Evolutionary conservation across 2,329 filamentous ascomycete genomes (phyloP).

Genomic region (Hymenotorrendiella dingleyae): DNA sequence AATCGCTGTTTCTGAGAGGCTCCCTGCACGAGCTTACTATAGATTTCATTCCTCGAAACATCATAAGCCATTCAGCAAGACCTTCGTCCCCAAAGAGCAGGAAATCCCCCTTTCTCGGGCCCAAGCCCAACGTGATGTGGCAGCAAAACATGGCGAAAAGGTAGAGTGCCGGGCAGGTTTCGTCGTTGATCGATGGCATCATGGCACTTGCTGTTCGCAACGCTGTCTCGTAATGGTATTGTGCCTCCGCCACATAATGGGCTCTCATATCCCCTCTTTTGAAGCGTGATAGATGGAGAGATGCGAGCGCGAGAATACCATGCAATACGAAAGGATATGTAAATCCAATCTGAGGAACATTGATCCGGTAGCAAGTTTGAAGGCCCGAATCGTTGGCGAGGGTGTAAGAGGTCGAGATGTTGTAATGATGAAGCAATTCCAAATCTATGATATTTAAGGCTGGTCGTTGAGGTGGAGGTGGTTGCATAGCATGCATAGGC

Average conservation of each 20-base stretch:
- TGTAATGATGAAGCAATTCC: constrained; percentile 19
- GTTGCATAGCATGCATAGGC: too few species aligned
- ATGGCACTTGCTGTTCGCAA: constrained; percentile 26
- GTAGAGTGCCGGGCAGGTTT: constrained; percentile 32
- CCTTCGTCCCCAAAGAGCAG: constrained; percentile 31
- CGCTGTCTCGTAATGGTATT: constrained; percentile 29
- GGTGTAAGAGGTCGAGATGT: constrained; percentile 15
- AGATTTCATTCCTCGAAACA: constrained; percentile 31
- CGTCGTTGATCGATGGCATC: constrained; percentile 28
- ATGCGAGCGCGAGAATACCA: constrained; percentile 17
- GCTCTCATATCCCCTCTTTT: constrained; percentile 30
- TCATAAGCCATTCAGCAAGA: constrained; percentile 32
- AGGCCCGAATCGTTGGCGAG: constrained; percentile 10
- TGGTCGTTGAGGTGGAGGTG: not conserved
- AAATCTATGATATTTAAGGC: constrained; percentile 15
- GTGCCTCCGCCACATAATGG: constrained; percentile 33
- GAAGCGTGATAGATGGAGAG: constrained; percentile 40
- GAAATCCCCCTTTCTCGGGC: constrained; percentile 31
- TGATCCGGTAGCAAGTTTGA: constrained; percentile 13
- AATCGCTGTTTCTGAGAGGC: constrained; percentile 15
- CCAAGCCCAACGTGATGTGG: constrained; percentile 32
- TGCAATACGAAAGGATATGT: constrained; percentile 16
- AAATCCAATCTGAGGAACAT: constrained; percentile 12
- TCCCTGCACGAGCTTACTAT: constrained; percentile 28
- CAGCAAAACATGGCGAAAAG: constrained; percentile 33